Percentiles rank a stretch among this genome's conserved stretches.
phyloP scores from a whole-genome alignment of 1,284 basidiomycete genomes.

The Schizophyllum amplum region DNA sequence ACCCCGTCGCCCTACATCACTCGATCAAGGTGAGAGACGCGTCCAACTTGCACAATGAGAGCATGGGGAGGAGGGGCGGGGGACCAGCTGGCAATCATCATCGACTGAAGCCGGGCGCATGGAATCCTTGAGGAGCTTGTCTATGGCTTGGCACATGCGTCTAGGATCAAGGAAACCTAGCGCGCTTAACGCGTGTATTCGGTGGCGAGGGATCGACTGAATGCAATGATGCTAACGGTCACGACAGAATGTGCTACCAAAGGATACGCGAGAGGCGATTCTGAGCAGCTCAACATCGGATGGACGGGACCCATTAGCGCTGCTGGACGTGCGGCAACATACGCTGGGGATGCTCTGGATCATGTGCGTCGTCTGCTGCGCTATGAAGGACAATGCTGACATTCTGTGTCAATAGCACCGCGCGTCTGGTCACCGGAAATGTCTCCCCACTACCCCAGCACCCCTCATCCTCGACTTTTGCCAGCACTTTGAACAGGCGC shows the following conservation, averaged over 20 bases:
- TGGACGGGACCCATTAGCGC: constrained; percentile 52
- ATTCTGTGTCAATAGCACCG: constrained; percentile 25
- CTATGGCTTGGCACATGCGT: too few relatives aligned
- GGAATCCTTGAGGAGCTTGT: too few relatives aligned
- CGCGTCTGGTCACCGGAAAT: constrained; percentile 27
- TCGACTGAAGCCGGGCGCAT: too few relatives aligned
- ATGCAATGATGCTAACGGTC: neutral
- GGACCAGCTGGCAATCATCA: too few relatives aligned
- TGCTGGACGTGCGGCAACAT: constrained; percentile 46
- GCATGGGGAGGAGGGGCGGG: neutral
- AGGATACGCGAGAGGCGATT: constrained; percentile 40
- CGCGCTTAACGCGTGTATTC: neutral
- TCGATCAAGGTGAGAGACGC: constrained; percentile 24
- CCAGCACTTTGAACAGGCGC: constrained; percentile 43
- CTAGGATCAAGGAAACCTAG: neutral
- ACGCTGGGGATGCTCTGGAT: constrained; percentile 63
- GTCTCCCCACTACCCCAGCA: neutral
- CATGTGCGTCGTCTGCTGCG: constrained; percentile 39
- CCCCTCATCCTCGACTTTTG: constrained; percentile 46
- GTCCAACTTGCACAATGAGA: too few relatives aligned
- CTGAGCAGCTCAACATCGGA: constrained; percentile 38
- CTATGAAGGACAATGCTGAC: neutral
- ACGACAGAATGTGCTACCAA: constrained; percentile 23
- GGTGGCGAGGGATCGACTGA: neutral
- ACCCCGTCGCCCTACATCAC: constrained; percentile 27